phyloP scores from a whole-genome alignment of 495 filamentous ascomycete species.

The Cercophora samala region DNA sequence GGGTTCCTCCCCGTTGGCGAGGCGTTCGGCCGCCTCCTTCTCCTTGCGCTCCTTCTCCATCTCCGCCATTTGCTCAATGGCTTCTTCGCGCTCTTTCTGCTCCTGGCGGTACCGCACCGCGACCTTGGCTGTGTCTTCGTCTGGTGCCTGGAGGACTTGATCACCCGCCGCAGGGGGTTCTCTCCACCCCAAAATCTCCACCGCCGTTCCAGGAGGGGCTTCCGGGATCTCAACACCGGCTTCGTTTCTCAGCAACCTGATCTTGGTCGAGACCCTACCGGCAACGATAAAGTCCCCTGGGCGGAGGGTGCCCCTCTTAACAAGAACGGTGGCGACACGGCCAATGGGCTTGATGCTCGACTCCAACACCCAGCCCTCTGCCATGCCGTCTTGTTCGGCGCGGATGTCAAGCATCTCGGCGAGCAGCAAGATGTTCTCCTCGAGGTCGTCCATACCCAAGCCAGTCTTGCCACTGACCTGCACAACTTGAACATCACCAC shows the following conservation, averaged over 20 bases:
- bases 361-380: conserved; percentile 93
- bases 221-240: conserved; percentile 66
- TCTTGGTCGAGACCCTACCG: conserved; percentile 77
- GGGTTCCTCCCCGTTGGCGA: conserved; percentile 37
- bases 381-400: conserved; percentile 69
- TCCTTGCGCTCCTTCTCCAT: conserved; percentile 41
- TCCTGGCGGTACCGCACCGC: conserved; percentile 76
- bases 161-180: conserved; percentile 88
- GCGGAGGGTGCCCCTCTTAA: conserved; percentile 80
- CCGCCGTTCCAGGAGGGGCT: conserved; percentile 83
- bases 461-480: conserved; percentile 91
- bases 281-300: conserved; percentile 84
- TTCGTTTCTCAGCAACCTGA: conserved; percentile 81
- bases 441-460: conserved; percentile 83
- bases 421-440: conserved; percentile 79
- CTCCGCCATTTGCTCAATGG: conserved; percentile 33
- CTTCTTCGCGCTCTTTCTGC: conserved; percentile 38
- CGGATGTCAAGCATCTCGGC: conserved; percentile 89
- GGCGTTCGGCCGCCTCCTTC: conserved; percentile 26
- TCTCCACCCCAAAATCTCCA: conserved; percentile 91
- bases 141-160: conserved; percentile 74
- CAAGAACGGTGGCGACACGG: conserved; percentile 82
- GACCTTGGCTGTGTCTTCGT: conserved; percentile 73
- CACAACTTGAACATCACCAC: conserved; percentile 91
- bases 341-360: conserved; percentile 85